Evolutionary conservation across 2,329 filamentous ascomycete species (phyloP), one percentile per base, ranked within the genome.

Genomic region (Epichloe glyceriae): DNA sequence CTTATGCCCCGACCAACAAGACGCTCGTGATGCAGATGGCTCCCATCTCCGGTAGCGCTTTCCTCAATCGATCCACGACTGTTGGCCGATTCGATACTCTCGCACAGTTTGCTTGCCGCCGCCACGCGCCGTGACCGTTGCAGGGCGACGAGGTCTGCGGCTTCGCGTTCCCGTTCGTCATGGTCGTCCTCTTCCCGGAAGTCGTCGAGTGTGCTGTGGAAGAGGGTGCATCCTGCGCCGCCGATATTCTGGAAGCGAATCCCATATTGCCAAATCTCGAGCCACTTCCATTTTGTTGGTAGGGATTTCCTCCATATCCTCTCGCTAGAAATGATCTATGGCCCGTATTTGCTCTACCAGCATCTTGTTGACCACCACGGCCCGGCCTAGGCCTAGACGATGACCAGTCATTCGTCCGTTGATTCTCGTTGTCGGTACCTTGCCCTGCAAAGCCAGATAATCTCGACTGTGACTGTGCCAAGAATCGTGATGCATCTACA

Each of bases 401-500:
- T 3, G 51, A 15, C 62, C 65, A 65, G 58, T 69, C 66, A 54
- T 58, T 50, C 53, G 61, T 60, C 48, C 61, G 59, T 49, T 56
- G 56, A 39, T 55, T 53, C 34, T 58, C 60, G 46, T 66, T 69
- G 54, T 68, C 70, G 55, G 71, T 80, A 53, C 78, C 69, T 64
- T 85, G 79, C 70, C 73, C 78, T 30, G 51, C 55, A 54, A 89
- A 82, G 66, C 73, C 81, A 58, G 85, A 88, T 61, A 97, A 75
- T 56, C 88, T 85, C 54, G 90, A 95, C 74, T 95, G 90, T 58
- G 90, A 96, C 79, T 97, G 93, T 54, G 90, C 88, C 61, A 98
- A 82, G 67, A 98, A 98, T 60, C 85, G 85, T 58, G 91, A 97
- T 62, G 93, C 93, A 83, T 97, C 93, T 96, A 63, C 26, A 49